Conservation (phyloP, 1,139 yeast species). For the Debaryomyces nepalensis region DNA sequence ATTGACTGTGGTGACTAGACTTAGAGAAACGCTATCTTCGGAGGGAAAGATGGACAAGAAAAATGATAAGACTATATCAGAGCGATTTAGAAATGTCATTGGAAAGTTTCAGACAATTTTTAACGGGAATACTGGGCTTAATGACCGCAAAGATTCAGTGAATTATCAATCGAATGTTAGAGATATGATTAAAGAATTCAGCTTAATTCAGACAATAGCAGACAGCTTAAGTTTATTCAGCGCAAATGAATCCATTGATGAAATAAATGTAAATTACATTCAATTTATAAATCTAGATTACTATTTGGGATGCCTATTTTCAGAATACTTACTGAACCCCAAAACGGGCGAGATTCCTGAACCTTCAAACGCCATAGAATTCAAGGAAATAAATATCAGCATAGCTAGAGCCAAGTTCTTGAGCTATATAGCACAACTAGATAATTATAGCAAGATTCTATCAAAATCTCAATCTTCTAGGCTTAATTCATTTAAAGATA, state of each 20-base stretch:
- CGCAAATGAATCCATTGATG: slow-evolving; percentile 61
- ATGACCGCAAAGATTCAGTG: slow-evolving; percentile 32
- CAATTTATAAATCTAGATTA: slow-evolving; percentile 58
- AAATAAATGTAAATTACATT: slow-evolving; percentile 58
- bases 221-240: slow-evolving; percentile 55
- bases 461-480: slow-evolving; percentile 41
- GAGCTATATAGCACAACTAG: slow-evolving; percentile 46
- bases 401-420: slow-evolving; percentile 46
- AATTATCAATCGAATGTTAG: slow-evolving; percentile 30
- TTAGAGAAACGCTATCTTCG: not conserved
- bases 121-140: slow-evolving; percentile 3
- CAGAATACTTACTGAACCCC: slow-evolving; percentile 16
- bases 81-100: slow-evolving; percentile 24
- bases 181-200: slow-evolving; percentile 32
- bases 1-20: too few relatives aligned
- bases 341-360: slow-evolving; percentile 15
- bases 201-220: slow-evolving; percentile 30
- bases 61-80: slow-evolving; percentile 25
- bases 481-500: slow-evolving; percentile 44
- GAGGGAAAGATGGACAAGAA: slow-evolving; percentile 12
- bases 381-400: slow-evolving; percentile 46
- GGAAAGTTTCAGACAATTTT: slow-evolving; percentile 14
- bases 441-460: slow-evolving; percentile 47
- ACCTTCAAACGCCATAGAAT: slow-evolving; percentile 22
- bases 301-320: slow-evolving; percentile 49